Base-by-base conservation (phyloP, 2,329 filamentous ascomycete genomes). In the Scortechinia acanthostroma region DNA sequence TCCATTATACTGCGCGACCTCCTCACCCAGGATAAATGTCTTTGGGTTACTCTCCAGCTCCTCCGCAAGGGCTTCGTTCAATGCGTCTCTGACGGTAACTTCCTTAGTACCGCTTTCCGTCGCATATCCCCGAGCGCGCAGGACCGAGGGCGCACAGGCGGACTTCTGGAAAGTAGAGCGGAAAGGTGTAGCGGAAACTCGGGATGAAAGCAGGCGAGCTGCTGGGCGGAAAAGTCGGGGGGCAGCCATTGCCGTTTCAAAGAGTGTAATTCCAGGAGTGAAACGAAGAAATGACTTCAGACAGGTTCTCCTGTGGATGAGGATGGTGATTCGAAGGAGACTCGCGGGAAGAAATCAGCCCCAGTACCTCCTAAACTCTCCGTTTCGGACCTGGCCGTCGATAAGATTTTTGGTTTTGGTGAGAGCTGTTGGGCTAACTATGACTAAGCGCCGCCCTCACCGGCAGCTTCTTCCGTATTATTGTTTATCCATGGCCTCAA, bases 1-100 rank as follows among this genome's bases (percentile, higher is more conserved):
- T 76, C 93, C 93, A 69, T 98, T 98, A 77, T 98, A 98, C 73
- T 98, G 93, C 59, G 93, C 93, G 61, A 98, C 93, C 74, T 98
- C 93, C 77, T 98, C 93, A 59, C 93, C 93, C 48, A 98, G 69
- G 55, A 98, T 73, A 68, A 96, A 98, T 57, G 96, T 91, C 77
- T 96, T 97, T 52, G 85, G 77, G 70, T 98, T 95, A 62, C 70
- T 65, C 76, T 96, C 91, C 68, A 98, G 83, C 77, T 98, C 93
- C 75, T 98, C 93, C 42, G 90, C 90, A 62, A 98, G 83, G 49
- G 93, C 93, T 76, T 98, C 91, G 67, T 98, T 98, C 62, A 98
- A 76, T 49, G 93, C 93, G 64, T 98, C 93, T 73, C 93, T 83
- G 60, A 98, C 93, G 40, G 93, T 95, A 72, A 95, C 90, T 64